phyloP scores from a whole-genome alignment of 495 filamentous ascomycete species.

The Daldinia childiae region DNA sequence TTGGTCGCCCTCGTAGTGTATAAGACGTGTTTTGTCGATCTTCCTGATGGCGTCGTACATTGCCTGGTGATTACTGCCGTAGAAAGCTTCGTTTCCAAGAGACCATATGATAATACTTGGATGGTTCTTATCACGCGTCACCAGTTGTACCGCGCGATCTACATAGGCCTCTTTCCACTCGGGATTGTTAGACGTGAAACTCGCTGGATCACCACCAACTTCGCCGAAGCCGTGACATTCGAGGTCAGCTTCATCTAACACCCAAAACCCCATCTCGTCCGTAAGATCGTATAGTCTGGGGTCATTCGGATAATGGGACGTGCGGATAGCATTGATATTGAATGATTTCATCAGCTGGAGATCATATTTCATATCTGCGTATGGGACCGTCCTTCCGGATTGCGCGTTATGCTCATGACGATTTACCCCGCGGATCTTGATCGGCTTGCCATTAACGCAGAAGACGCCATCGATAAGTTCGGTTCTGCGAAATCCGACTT shows the following conservation, averaged over 20 bases:
- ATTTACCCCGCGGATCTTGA: slow-evolving; percentile 73
- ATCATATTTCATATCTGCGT: slow-evolving; percentile 64
- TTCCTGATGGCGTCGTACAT: slow-evolving; percentile 73
- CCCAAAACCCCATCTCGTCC: slow-evolving; percentile 75
- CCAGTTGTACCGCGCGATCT: slow-evolving; percentile 73
- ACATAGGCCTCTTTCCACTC: slow-evolving; percentile 74
- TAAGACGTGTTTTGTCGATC: slow-evolving; percentile 64
- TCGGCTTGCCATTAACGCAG: slow-evolving; percentile 67
- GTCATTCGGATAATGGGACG: slow-evolving; percentile 71
- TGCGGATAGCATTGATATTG: slow-evolving; percentile 75
- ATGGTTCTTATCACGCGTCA: slow-evolving; percentile 74
- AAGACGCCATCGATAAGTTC: slow-evolving; percentile 67
- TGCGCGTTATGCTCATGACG: slow-evolving; percentile 72
- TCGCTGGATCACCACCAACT: slow-evolving; percentile 57
- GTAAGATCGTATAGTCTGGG: slow-evolving; percentile 68
- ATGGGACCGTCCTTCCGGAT: slow-evolving; percentile 68
- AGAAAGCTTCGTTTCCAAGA: slow-evolving; percentile 77
- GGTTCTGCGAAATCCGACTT: slow-evolving; percentile 68
- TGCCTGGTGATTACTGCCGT: slow-evolving; percentile 70
- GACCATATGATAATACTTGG: slow-evolving; percentile 76
- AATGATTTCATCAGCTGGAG: slow-evolving; percentile 72
- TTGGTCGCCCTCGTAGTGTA: slow-evolving; percentile 76
- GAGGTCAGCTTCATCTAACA: slow-evolving; percentile 77
- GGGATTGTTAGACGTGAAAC: slow-evolving; percentile 70
- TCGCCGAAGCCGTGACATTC: slow-evolving; percentile 75